Evolutionary conservation across 495 filamentous ascomycete species (phyloP), one percentile per base, ranked within the genome.

Genomic region (Aspergillus biplanus): DNA sequence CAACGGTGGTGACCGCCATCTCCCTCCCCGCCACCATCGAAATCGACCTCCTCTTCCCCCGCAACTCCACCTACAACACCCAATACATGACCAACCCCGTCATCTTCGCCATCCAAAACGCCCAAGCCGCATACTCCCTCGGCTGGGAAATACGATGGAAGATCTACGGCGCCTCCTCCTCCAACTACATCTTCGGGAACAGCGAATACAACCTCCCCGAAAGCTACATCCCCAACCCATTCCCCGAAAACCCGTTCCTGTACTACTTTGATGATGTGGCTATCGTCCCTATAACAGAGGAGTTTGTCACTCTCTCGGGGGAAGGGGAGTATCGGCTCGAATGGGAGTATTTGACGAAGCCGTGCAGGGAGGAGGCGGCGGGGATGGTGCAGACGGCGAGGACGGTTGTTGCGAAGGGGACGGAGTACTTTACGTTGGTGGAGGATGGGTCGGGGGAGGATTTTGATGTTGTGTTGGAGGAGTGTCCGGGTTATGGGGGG

Each of bases 31-130:
- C 27, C 8, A 37, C 32, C 58, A 52, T 60, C 58, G 58, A 60
- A 37, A 39, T 60, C 58, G 58, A 60, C 13, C 46, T 60, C 16
- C 32, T 60, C 58, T 52, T 52, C 33, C 58, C 58, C 46, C 46
- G 16, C 33, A 32, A 27, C 46, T 18, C 35, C 15, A 39, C 27
- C 27, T 52, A 44, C 27, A 34, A 52, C 47, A 50, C 5, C 58
- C 52, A 60, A 33, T 39, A 27, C 32, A 34, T 21, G 46, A 27
- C n/a, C 33, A 37, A 37, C 47, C 58, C 58, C 33, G 31, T 60
- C 16, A 33, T 60, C 33, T 60, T 60, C 46, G 58, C 47, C 31
- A 46, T 60, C 13, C 58, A 60, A 16, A 52, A 52, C 13, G 46
- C 48, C 46, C 42, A 21, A 4, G 48, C 58, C 5, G 58, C 58